These are phyloP conservation scores for Penicillium longicatenatum DNA, from an alignment of 495 filamentous ascomycete species.

Conservation along the genomic window DNA sequence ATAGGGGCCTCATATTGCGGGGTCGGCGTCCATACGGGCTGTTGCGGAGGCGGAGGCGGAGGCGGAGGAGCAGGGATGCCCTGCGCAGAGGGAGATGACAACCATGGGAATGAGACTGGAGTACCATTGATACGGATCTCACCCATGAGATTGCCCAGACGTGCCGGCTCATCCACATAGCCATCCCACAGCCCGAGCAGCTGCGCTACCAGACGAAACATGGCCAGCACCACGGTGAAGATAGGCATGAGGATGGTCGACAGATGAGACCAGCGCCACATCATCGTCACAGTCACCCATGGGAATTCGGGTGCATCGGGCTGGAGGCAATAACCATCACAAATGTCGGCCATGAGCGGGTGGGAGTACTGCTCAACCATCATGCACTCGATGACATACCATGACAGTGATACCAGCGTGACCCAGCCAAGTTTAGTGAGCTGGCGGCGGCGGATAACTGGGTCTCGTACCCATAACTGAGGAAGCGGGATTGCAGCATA, in stretches of 20 bases:
- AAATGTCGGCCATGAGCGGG: conserved; percentile 48
- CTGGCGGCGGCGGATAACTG: conserved; percentile 41
- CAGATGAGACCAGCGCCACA: conserved; percentile 48
- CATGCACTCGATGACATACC: conserved; percentile 60
- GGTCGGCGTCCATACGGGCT: conserved; percentile 25
- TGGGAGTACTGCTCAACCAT: conserved; percentile 67
- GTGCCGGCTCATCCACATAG: conserved; percentile 40
- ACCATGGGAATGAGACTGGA: conserved; percentile 28
- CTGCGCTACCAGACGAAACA: conserved; percentile 37
- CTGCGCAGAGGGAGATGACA: conserved; percentile 16
- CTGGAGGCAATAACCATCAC: conserved; percentile 47
- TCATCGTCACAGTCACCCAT: conserved; percentile 48
- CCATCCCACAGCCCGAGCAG: conserved; percentile 47
- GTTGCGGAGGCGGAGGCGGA: conserved; percentile 3
- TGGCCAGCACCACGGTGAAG: conserved; percentile 33
- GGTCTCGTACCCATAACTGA: conserved; percentile 53
- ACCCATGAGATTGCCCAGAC: conserved; percentile 29
- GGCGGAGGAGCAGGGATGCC: conserved; percentile 4
- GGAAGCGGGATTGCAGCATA: conserved; percentile 58
- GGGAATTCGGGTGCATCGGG: conserved; percentile 50
- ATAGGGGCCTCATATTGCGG: conserved; percentile 14
- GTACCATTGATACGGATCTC: conserved; percentile 41
- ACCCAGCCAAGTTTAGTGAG: conserved; percentile 61
- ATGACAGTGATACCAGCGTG: conserved; percentile 47
- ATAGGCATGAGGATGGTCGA: conserved; percentile 34